Percentiles rank a stretch among this genome's conserved stretches.
phyloP scores from a whole-genome alignment of 2,329 filamentous ascomycete genomes.

The Fusarium sp. region DNA sequence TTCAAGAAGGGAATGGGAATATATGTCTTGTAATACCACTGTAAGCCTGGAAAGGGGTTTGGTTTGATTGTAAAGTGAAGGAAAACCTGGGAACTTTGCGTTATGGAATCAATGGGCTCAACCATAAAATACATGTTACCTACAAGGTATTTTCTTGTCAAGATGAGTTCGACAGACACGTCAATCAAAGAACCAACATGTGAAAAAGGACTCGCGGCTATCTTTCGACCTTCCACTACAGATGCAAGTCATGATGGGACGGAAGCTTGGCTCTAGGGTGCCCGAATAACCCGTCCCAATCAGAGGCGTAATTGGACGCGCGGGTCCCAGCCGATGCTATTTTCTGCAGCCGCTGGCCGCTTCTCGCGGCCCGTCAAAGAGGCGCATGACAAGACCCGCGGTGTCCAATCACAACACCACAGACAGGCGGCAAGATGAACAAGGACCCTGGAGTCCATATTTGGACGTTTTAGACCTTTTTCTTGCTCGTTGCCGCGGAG shows the following conservation, averaged over 20 bases:
- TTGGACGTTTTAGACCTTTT: neutral
- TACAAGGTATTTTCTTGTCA: neutral
- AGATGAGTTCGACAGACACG: neutral
- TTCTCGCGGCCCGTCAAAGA: conserved; percentile 31
- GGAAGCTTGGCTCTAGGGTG: conserved; percentile 14
- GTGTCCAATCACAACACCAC: conserved; percentile 24
- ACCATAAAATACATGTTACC: neutral
- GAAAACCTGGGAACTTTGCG: conserved; percentile 10
- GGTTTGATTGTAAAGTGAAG: conserved; percentile 21
- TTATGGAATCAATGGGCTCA: conserved; percentile 6
- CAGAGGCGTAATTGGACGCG: conserved; percentile 9
- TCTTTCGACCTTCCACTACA: conserved; percentile 17
- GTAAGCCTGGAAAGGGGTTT: neutral
- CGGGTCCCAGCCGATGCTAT: conserved; percentile 36
- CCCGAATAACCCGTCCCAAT: conserved; percentile 15
- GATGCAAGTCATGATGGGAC: conserved; percentile 34
- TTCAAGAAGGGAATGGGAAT: conserved; percentile 14
- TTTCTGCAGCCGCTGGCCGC: conserved; percentile 44
- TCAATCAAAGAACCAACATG: neutral
- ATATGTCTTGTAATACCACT: conserved; percentile 24
- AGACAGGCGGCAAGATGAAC: conserved; percentile 6
- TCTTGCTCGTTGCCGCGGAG: neutral
- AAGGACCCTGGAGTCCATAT: neutral
- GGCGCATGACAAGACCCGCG: conserved; percentile 14
- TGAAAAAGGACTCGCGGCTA: conserved; percentile 7